Percentiles rank a stretch among this genome's conserved stretches.
These are phyloP conservation scores for Erigeron canadensis DNA, from an alignment of 129 eudicot genomes.

Conservation along the genomic window DNA sequence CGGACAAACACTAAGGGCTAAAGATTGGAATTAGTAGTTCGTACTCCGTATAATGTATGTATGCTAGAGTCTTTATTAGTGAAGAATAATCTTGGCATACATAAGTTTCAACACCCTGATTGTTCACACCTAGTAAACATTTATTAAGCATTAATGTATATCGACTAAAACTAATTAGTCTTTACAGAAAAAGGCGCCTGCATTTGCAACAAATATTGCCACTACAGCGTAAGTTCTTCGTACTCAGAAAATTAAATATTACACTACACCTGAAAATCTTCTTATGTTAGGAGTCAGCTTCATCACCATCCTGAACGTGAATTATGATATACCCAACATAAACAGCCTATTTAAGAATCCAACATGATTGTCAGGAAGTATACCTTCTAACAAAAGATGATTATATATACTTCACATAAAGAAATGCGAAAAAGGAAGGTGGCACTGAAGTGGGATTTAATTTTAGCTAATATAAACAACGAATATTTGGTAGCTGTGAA, in stretches of 20 bases:
- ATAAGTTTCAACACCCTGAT: slow-evolving; percentile 1
- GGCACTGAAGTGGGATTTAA: slow-evolving; percentile 10
- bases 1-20: not conserved
- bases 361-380: slow-evolving; percentile 40
- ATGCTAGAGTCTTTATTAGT: slow-evolving; percentile 2
- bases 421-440: not conserved
- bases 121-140: slow-evolving; percentile 13
- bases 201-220: slow-evolving; percentile 39
- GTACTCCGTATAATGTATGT: not conserved
- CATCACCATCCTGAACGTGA: slow-evolving; percentile 51
- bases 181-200: slow-evolving; percentile 22
- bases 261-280: slow-evolving; percentile 52
- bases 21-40: not conserved
- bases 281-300: slow-evolving; percentile 48
- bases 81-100: slow-evolving; percentile 10
- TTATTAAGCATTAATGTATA: slow-evolving; percentile 5
- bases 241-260: slow-evolving; percentile 20
- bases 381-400: slow-evolving; percentile 24
- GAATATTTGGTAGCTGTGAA: slow-evolving; percentile 5
- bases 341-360: slow-evolving; percentile 51
- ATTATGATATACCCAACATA: slow-evolving; percentile 46
- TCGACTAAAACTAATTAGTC: not conserved
- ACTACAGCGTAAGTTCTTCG: slow-evolving; percentile 32
- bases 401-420: slow-evolving; percentile 6
- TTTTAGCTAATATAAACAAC: slow-evolving; percentile 23